Conservation (phyloP, 805 yeast species). For the Sugiyamaella marilandica region DNA sequence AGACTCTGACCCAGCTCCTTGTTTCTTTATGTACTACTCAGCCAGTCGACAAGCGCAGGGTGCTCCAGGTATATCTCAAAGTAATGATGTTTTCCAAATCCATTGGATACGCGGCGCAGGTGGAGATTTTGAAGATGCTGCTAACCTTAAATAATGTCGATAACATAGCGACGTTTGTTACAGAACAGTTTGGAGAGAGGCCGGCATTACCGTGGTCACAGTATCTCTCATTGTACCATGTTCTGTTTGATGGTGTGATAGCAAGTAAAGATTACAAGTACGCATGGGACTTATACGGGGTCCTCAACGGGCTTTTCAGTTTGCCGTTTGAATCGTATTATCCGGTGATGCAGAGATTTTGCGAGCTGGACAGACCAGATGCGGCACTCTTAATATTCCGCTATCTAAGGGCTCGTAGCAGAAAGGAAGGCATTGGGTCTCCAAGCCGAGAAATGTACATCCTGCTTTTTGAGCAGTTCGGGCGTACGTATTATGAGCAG, state of each 20-base stretch:
- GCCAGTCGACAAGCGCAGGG: conserved; percentile 26
- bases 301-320: conserved; percentile 48
- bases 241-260: conserved; percentile 44
- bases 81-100: conserved; percentile 39
- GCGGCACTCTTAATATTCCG: conserved; percentile 61
- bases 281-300: conserved; percentile 58
- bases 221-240: conserved; percentile 37
- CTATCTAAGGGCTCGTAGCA: conserved; percentile 51
- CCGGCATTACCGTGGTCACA: conserved; percentile 25
- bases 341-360: conserved; percentile 54
- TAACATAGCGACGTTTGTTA: conserved; percentile 41
- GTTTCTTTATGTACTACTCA: conserved; percentile 26
- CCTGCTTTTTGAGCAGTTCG: conserved; percentile 57
- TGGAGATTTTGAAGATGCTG: conserved; percentile 36
- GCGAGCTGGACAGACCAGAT: conserved; percentile 49
- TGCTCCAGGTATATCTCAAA: conserved; percentile 38
- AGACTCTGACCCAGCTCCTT: conserved; percentile 29
- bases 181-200: conserved; percentile 39
- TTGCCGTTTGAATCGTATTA: conserved; percentile 57
- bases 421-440: conserved; percentile 48
- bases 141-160: conserved; percentile 35
- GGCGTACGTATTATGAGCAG: conserved; percentile 52
- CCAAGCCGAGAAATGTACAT: conserved; percentile 55
- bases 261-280: conserved; percentile 37
- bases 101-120: conserved; percentile 38